These are phyloP conservation scores for Aspergillus intermedius DNA, from an alignment of 2,329 filamentous ascomycete genomes.

Conservation along the genomic window DNA sequence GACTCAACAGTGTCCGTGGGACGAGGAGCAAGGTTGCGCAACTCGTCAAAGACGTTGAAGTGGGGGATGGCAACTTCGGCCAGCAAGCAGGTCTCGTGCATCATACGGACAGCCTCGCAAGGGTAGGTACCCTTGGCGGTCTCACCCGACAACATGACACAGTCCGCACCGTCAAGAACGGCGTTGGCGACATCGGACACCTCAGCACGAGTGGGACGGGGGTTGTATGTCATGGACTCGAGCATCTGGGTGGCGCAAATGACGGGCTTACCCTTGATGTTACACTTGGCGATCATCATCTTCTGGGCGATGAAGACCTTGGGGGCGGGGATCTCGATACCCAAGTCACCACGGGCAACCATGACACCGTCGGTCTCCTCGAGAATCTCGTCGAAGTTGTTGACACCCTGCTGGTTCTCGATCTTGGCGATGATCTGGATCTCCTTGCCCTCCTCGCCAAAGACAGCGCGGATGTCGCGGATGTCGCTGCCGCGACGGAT, in stretches of 20 bases:
- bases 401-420: slow-evolving; percentile 98
- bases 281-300: slow-evolving; percentile 99
- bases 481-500: slow-evolving; percentile 94
- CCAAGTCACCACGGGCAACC: slow-evolving; percentile 96
- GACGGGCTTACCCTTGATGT: slow-evolving; percentile 96
- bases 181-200: slow-evolving; percentile 98
- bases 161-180: slow-evolving; percentile 95
- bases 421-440: slow-evolving; percentile 99
- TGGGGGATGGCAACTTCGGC: slow-evolving; percentile 97
- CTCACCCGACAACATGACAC: slow-evolving; percentile 99
- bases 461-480: slow-evolving; percentile 79
- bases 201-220: slow-evolving; percentile 93
- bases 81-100: slow-evolving; percentile 95
- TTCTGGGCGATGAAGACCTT: slow-evolving; percentile 99
- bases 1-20: slow-evolving; percentile 87
- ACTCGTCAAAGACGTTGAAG: slow-evolving; percentile 91
- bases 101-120: slow-evolving; percentile 85
- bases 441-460: slow-evolving; percentile 85
- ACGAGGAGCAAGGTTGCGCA: slow-evolving; percentile 73
- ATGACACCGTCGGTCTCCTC: slow-evolving; percentile 97
- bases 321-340: slow-evolving; percentile 96
- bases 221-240: slow-evolving; percentile 99
- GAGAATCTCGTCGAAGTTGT: slow-evolving; percentile 98
- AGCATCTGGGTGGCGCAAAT: slow-evolving; percentile 99
- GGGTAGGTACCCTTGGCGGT: slow-evolving; percentile 98